phyloP scores from a whole-genome alignment of 2,329 filamentous ascomycete genomes.

The Ceratocystis eucalypticola region DNA sequence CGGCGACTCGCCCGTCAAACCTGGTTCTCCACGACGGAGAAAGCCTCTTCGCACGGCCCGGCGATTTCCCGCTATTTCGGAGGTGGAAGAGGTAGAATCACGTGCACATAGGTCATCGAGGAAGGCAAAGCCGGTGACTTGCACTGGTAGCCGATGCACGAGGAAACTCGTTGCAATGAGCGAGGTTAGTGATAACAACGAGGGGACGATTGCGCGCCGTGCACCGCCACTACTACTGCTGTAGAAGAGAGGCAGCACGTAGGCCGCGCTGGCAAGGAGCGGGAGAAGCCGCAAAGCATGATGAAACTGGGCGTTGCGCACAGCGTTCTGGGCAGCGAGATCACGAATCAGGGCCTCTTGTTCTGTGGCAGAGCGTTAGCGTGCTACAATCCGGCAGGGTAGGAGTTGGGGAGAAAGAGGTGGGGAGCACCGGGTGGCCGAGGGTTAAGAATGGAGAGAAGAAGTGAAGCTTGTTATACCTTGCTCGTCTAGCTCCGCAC shows the following conservation, averaged over 20 bases:
- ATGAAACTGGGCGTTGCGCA: conserved; percentile 45
- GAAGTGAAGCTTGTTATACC: conserved; percentile 32
- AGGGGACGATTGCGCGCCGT: conserved; percentile 24
- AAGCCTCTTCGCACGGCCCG: not conserved
- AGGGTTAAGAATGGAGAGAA: not conserved
- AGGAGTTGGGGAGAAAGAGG: too few relatives aligned
- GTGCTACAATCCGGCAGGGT: too few relatives aligned
- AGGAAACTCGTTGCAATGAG: conserved; percentile 50
- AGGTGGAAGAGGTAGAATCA: not conserved
- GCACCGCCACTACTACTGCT: not conserved
- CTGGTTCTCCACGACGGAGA: conserved; percentile 17
- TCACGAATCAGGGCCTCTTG: conserved; percentile 49
- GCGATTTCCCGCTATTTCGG: not conserved
- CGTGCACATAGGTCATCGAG: conserved; percentile 33
- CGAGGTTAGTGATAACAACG: conserved; percentile 47
- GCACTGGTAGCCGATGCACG: conserved; percentile 41
- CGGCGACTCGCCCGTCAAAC: conserved; percentile 27
- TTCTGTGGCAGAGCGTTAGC: conserved; percentile 30
- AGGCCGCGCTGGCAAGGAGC: conserved; percentile 40
- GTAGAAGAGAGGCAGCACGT: conserved; percentile 35
- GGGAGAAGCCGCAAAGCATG: conserved; percentile 48
- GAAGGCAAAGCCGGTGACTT: conserved; percentile 37
- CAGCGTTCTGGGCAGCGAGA: conserved; percentile 42
- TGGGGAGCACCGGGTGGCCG: not conserved
- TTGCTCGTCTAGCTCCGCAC: conserved; percentile 61